Evolutionary conservation across 352 stramenopile species (phyloP), one percentile per base, ranked within the genome.

Genomic region (Albugo candida): DNA sequence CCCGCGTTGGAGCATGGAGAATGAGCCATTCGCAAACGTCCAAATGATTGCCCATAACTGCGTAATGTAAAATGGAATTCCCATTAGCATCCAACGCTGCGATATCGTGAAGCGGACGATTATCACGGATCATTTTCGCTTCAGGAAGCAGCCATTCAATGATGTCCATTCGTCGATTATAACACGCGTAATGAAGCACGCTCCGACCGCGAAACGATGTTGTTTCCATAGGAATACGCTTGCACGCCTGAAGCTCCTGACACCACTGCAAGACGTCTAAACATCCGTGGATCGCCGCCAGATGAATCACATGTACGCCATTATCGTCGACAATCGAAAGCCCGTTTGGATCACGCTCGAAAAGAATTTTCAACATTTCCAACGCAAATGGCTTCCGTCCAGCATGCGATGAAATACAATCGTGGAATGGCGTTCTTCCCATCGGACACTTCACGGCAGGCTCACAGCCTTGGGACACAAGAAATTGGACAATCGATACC

Each of bases 41-140:
- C 11, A 77, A 21, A 20, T 79, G 62, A 1, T 65, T 67, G 6
- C 65, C 65, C 64, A 81, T 73, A 0, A 67, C 60, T 5, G 73
- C 73, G 42, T 81, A 85, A 41, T 85, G 73, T 13, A 83, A 56
- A 16, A 77, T 48, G 14, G 70, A 76, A 43, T 78, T 77, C 10
- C 64, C 65, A 27, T 74, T 83, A 5, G 57, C 49, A 40, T 83
- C 71, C 14, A 79, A 41, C 8, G 64, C 3, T 8, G 52, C 12
- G 36, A 46, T 13, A 72, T 58, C 2, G 55, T 56, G 13, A 77
- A 31, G 24, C 24, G 24, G 24, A 10, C 24, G 60, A 14, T 64
- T 58, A 11, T 17, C 49, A 17, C 14, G 42, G 6, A 51, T 51
- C 2, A 50, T 27, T n/a, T 73, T 69, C 5, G 59, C 53, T 2